Evolutionary conservation across 2,329 filamentous ascomycete species (phyloP).

Genomic region (Colletotrichum liriopes): DNA sequence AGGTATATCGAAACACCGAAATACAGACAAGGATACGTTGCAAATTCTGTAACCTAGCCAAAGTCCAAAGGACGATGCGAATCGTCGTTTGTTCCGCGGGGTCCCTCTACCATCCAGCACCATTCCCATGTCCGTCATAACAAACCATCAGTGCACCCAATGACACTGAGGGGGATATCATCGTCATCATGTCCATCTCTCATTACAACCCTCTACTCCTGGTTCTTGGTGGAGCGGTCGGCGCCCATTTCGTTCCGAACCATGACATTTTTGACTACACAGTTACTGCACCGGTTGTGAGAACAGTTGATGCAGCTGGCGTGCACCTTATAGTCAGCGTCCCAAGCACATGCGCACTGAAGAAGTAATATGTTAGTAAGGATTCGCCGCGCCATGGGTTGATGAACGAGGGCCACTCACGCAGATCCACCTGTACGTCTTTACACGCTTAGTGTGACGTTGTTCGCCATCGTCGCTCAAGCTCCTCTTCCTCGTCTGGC

Average conservation of each 20-base stretch:
- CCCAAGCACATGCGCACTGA: constrained; percentile 31
- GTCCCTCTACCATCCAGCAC: not conserved
- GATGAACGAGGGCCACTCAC: constrained; percentile 46
- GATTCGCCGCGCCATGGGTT: no score
- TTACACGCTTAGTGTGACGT: constrained; percentile 41
- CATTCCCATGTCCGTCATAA: not conserved
- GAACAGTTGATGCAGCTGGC: constrained; percentile 24
- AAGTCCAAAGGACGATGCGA: not conserved
- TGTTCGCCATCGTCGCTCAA: constrained; percentile 33
- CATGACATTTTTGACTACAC: not conserved
- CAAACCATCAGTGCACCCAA: not conserved
- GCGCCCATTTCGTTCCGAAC: not conserved
- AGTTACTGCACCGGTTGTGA: constrained; percentile 28
- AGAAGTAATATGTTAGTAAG: constrained; percentile 4
- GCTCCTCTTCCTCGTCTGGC: constrained; percentile 24
- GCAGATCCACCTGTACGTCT: constrained; percentile 49
- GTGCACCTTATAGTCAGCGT: constrained; percentile 11
- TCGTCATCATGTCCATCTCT: not conserved
- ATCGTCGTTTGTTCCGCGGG: not conserved
- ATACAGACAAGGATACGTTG: not conserved
- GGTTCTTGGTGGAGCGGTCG: not conserved
- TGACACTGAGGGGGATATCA: not conserved
- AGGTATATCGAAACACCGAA: not conserved
- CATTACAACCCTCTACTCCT: not conserved
- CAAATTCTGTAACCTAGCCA: not conserved